A percentile compares a stretch with the other conserved stretches of the same genome.
These are phyloP conservation scores for Aureococcus anophagefferens DNA, from an alignment of 108 stramenopile species.

Conservation along the genomic window DNA sequence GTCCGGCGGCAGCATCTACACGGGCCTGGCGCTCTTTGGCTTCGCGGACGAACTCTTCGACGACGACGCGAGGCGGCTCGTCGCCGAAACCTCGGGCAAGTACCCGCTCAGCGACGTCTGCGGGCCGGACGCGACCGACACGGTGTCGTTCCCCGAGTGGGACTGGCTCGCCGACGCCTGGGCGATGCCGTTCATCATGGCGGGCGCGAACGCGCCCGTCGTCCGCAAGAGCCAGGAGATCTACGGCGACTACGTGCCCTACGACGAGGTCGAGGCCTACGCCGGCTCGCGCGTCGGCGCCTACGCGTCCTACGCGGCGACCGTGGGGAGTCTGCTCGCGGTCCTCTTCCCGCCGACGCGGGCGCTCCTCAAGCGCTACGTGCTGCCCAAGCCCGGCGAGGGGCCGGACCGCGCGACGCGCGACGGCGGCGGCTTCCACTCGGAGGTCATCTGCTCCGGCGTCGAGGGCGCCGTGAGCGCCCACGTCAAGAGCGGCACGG, in stretches of 20 bases:
- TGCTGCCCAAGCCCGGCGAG: constrained; percentile 62
- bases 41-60: not conserved
- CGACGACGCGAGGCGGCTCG: too few species aligned
- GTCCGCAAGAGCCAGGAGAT: constrained; percentile 55
- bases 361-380: constrained; percentile 34
- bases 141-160: not conserved
- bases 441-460: constrained; percentile 30
- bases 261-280: constrained; percentile 40
- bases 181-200: constrained; percentile 60
- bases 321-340: not conserved
- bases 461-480: constrained; percentile 44
- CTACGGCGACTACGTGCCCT: constrained; percentile 32
- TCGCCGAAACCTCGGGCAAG: too few species aligned
- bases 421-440: not conserved
- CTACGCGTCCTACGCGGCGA: not conserved
- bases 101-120: too few species aligned
- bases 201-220: constrained; percentile 50
- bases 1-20: too few species aligned
- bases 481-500: constrained; percentile 37
- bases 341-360: constrained; percentile 17
- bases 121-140: too few species aligned
- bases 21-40: not conserved
- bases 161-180: not conserved
- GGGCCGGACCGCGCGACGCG: constrained; percentile 36
- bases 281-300: not conserved